Evolutionary conservation across 2,329 filamentous ascomycete genomes (phyloP).

Genomic region (Biscogniauxia mediterranea): DNA sequence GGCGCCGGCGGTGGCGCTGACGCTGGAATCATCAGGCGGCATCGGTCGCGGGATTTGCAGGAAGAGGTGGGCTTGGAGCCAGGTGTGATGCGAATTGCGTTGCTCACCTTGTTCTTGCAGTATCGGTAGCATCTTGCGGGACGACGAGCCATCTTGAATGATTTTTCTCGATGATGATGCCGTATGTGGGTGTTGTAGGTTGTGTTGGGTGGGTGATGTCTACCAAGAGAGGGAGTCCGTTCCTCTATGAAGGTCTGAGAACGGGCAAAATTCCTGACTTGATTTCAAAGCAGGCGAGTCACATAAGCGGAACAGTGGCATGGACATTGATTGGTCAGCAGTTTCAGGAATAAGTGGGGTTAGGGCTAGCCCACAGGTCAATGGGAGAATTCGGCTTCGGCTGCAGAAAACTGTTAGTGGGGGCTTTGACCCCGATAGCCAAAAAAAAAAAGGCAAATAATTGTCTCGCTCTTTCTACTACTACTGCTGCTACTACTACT

Average conservation of each 20-base stretch:
- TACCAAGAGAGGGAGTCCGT: constrained; percentile 26
- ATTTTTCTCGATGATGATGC: constrained; percentile 49
- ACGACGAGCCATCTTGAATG: constrained; percentile 97
- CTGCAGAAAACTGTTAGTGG: neutral
- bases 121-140: constrained; percentile 99
- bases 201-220: constrained; percentile 36
- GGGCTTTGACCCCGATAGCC: neutral
- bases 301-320: constrained; percentile 22
- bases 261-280: constrained; percentile 34
- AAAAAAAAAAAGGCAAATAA: neutral
- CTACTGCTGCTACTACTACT: constrained; percentile 10
- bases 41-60: neutral
- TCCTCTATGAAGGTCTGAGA: constrained; percentile 32
- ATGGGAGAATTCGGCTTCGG: constrained; percentile 6
- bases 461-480: constrained; percentile 8
- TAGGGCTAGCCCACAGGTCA: constrained; percentile 33
- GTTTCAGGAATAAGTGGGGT: constrained; percentile 32
- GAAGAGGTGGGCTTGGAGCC: constrained; percentile 5
- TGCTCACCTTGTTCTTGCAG: constrained; percentile 99
- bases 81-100: neutral
- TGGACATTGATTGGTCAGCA: constrained; percentile 17
- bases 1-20: neutral
- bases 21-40: neutral
- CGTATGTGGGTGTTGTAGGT: constrained; percentile 39
- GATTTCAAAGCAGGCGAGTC: constrained; percentile 55